Conservation (phyloP, 768 basidiomycete genomes). For the Rhizopogon vulgaris region DNA sequence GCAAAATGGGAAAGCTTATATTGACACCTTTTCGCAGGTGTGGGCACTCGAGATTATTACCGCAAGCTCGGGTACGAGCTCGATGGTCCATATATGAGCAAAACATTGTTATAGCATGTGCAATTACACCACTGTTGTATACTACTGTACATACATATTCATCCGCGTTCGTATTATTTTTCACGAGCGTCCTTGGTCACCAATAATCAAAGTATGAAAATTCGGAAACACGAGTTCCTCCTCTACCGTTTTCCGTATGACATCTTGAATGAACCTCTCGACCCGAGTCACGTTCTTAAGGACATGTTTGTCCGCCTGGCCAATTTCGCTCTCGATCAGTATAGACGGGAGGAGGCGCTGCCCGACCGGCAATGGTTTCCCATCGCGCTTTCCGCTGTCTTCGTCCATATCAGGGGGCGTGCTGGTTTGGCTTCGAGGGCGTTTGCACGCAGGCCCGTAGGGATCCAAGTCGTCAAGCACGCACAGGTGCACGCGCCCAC, state of each 20-base stretch:
- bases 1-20: slow-evolving; percentile 1
- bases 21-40: slow-evolving; percentile 42
- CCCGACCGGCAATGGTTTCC: slow-evolving; percentile 73
- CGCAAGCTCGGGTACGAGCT: slow-evolving; percentile 89
- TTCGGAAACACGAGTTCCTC: slow-evolving; percentile 97
- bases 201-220: slow-evolving; percentile 74
- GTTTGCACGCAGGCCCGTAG: slow-evolving; percentile 67
- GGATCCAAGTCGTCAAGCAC: slow-evolving; percentile 86
- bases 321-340: slow-evolving; percentile 94
- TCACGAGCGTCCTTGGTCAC: slow-evolving; percentile 24
- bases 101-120: slow-evolving; percentile 46
- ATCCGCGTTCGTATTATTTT: not conserved
- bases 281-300: slow-evolving; percentile 93
- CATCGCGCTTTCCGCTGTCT: slow-evolving; percentile 41
- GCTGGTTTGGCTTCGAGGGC: slow-evolving; percentile 36
- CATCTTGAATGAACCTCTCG: slow-evolving; percentile 92
- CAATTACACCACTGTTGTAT: slow-evolving; percentile 3
- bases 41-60: slow-evolving; percentile 97
- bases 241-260: slow-evolving; percentile 90
- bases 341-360: slow-evolving; percentile 81
- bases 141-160: slow-evolving; percentile 6
- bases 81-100: slow-evolving; percentile 98
- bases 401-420: slow-evolving; percentile 62
- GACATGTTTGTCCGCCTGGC: slow-evolving; percentile 92
- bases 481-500: slow-evolving; percentile 78